Conservation (phyloP, 768 basidiomycete genomes). For the Lactarius sanguifluus region DNA sequence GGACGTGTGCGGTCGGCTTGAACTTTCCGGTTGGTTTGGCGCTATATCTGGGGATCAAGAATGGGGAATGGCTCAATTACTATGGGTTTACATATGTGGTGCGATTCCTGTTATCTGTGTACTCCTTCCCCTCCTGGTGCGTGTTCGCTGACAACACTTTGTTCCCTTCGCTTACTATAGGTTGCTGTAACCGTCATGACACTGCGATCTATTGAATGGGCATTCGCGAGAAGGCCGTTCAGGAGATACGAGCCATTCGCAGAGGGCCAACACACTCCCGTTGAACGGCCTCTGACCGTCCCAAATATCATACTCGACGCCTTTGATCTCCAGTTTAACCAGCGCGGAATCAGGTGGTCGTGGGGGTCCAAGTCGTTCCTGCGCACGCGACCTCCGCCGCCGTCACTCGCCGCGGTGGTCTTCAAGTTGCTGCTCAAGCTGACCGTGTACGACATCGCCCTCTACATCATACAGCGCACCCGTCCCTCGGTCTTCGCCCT, state of each 20-base stretch:
- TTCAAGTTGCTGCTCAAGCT: conserved; percentile 8
- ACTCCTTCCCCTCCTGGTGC: too few relatives aligned
- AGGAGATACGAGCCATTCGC: conserved; percentile 11
- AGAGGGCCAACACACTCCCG: background rate
- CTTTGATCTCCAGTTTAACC: conserved; percentile 20
- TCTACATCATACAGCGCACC: conserved; percentile 12
- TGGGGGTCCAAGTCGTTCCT: conserved; percentile 24
- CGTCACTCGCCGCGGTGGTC: background rate
- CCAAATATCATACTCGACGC: conserved; percentile 23
- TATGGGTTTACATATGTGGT: conserved; percentile 21
- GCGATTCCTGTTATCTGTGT: background rate
- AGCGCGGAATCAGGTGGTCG: conserved; percentile 29
- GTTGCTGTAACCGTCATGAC: background rate
- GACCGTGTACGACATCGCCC: conserved; percentile 7
- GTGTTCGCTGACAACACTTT: background rate
- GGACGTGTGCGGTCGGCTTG: conserved; percentile 6
- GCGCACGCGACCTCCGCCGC: background rate
- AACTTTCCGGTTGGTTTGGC: conserved; percentile 15
- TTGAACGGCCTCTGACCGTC: conserved; percentile 13
- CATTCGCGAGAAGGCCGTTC: conserved; percentile 7
- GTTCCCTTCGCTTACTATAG: background rate
- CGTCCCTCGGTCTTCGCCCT: conserved; percentile 16
- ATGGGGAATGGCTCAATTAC: conserved; percentile 9
- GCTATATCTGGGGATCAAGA: background rate
- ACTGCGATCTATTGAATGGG: conserved; percentile 20